phyloP scores from a whole-genome alignment of 805 yeast genomes.

The Candida nonsorbophila region DNA sequence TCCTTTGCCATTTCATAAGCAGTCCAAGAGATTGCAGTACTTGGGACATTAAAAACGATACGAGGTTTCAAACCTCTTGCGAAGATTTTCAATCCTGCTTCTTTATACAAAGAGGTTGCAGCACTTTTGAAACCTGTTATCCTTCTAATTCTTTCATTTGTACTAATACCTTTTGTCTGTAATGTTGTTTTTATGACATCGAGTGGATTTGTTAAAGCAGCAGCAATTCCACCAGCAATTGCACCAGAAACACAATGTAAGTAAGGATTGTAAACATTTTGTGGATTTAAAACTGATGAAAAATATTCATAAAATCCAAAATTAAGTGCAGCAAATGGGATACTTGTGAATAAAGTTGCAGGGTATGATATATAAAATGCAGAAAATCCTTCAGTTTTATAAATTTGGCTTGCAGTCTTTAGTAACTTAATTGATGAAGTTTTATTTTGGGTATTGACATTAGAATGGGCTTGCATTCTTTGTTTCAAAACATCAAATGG shows the following conservation, averaged over 20 bases:
- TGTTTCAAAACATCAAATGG: slow-evolving; percentile 96
- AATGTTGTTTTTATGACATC: slow-evolving; percentile 90
- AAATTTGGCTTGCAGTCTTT: slow-evolving; percentile 43
- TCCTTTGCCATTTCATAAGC: slow-evolving; percentile 96
- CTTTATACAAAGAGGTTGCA: slow-evolving; percentile 55
- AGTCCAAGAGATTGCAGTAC: slow-evolving; percentile 97
- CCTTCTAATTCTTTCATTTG: slow-evolving; percentile 41
- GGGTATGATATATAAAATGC: slow-evolving; percentile 93
- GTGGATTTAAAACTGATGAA: slow-evolving; percentile 75
- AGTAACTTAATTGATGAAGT: slow-evolving; percentile 22
- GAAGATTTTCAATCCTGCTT: slow-evolving; percentile 65
- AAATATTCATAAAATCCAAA: slow-evolving; percentile 88
- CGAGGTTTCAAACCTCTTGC: slow-evolving; percentile 85
- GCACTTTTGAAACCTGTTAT: slow-evolving; percentile 71
- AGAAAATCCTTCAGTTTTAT: slow-evolving; percentile 58
- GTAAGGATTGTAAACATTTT: slow-evolving; percentile 75
- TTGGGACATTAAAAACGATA: slow-evolving; percentile 87
- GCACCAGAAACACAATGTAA: slow-evolving; percentile 92
- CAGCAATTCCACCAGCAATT: slow-evolving; percentile 90
- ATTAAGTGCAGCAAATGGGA: slow-evolving; percentile 92
- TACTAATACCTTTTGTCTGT: slow-evolving; percentile 69
- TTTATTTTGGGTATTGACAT: slow-evolving; percentile 3
- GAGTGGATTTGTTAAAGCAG: slow-evolving; percentile 90
- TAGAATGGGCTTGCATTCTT: slow-evolving; percentile 67
- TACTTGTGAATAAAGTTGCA: slow-evolving; percentile 84